Evolutionary conservation across 1,284 basidiomycete species (phyloP), one percentile per base, ranked within the genome.

Genomic region (Caloboletus firmus): DNA sequence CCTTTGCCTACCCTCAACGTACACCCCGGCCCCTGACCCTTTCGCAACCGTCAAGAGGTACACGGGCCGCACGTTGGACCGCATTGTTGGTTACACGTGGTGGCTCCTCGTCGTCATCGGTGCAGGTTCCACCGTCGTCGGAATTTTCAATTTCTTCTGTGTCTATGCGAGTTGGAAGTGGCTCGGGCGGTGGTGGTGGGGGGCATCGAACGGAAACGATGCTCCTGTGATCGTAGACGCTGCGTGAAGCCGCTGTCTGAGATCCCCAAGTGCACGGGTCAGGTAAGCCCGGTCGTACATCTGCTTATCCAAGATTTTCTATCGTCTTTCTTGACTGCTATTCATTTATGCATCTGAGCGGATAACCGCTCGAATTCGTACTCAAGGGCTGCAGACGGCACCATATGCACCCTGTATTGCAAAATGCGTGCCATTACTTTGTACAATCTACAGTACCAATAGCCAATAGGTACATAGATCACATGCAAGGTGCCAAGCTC

Each of bases 21-120:
- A 79, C 63, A 64, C 57, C 3, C 84, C 84, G 7, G 67, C 59
- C 0, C 79, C 81, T 5, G 84, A 86, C 68, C 75, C 78, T 4
- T 64, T 68, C 34, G 81, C 83, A 32, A 71, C 61, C 10, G 45
- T 81, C 47, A 91, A 91, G 72, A 80, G 79, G 45, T 81, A 80
- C 62, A 69, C 72, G 0, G 93, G 93, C 6, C 78, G 82, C 34
- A 62, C 70, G 2, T 72, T 93, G 49, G 93, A 93, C 66, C 81
- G 90, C 43, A 57, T 86, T 41, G 70, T 95, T 50, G 93, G 93
- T 5, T 77, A 84, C 56, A 65, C 79, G 22, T 94, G 93, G 92
- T 89, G 82, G 77, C 45, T 86, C 13, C 70, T 93, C 52, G 78
- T 84, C 43, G 57, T 89, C 31, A 68, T 91, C 17, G 93, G 93